Evolutionary conservation across 345 rosid genomes (phyloP), one percentile per base, ranked within the genome.

Genomic region (Hypericum androsaemum): DNA sequence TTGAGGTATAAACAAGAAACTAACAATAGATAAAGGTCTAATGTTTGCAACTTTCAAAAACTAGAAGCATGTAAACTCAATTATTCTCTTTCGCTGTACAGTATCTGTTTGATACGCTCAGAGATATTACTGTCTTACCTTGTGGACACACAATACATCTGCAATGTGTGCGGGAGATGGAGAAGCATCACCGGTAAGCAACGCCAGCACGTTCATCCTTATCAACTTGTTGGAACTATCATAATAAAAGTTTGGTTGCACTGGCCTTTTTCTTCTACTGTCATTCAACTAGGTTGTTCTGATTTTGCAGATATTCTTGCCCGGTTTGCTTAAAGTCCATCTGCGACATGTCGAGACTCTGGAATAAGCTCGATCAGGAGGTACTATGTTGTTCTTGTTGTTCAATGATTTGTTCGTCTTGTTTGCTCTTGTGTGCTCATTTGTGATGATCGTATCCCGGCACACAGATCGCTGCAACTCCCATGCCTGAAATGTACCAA

Each of bases 261-360:
- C n/a, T n/a, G n/a, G n/a, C n/a, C n/a, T n/a, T n/a, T n/a, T n/a
- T n/a, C n/a, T n/a, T n/a, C n/a, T n/a, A n/a, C n/a, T n/a, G n/a
- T n/a, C n/a, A n/a, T n/a, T n/a, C n/a, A n/a, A n/a, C n/a, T n/a
- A n/a, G n/a, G n/a, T n/a, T n/a, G n/a, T n/a, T n/a, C n/a, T n/a
- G n/a, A n/a, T 49, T 44, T 53, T 52, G 40, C 74, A 89, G 97
- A 56, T 89, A 81, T 53, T 68, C 94, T 2, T 89, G 97, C 56
- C 95, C 95, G 2, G 79, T 89, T 54, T 89, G 97, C 76, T 86
- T 82, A 0, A 89, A 83, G 61, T 86, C 97, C 43, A 80, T 81
- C 12, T 70, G 81, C 6, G 81, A 89, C 64, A 76, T 86, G 97
- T 69, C 94, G 11, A 56, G 9, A n/a, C 40, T 77, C 56, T 89